Evolutionary conservation across 2,329 filamentous ascomycete species (phyloP), one percentile per base, ranked within the genome.

Genomic region (Aspergillus pseudonomiae): DNA sequence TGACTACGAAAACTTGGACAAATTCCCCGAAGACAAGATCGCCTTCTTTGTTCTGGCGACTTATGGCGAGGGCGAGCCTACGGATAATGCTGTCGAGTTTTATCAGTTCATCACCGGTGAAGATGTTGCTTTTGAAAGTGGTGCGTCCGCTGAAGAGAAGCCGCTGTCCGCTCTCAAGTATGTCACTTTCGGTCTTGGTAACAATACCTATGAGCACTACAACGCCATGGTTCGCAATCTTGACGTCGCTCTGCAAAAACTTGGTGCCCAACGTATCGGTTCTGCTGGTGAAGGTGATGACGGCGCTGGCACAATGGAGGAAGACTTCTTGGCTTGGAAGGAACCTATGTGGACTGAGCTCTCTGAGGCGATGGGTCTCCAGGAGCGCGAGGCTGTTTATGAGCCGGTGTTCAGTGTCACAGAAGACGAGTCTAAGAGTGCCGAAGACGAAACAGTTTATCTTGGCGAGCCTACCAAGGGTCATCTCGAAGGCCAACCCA

Each of bases 141-240:
- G 89, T 71, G 82, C 78, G 60, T 75, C 79, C 52, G 78, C 78
- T 19, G 86, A 87, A 53, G 91, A 94, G 26, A 86, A 90, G 66
- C 87, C 94, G 57, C 87, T 99, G 60, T 84, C 82, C 58, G 94
- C 92, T 73, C 86, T 99, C 75, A 94, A 94, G 78, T 99, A 94
- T 76, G 93, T 99, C 74, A 87, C 93, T 62, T 99, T 99, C 74
- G 95, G 95, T 74, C 88, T 99, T 45, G 95, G 95, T 70, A 99
- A 99, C 85, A 99, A 98, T 84, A 98, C 95, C 32, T 99, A 99
- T 78, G 95, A 99, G 78, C 95, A 99, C 84, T 99, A 97, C 86
- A 99, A 99, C 83, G 91, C 91, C 59, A 97, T 99, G 93, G 94
- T 99, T 65, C 93, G 94, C 78, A 92, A 94, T 67, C 90, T 98